phyloP scores from a whole-genome alignment of 1,284 basidiomycete species.

The Sporisorium iseilematis-ciliati region DNA sequence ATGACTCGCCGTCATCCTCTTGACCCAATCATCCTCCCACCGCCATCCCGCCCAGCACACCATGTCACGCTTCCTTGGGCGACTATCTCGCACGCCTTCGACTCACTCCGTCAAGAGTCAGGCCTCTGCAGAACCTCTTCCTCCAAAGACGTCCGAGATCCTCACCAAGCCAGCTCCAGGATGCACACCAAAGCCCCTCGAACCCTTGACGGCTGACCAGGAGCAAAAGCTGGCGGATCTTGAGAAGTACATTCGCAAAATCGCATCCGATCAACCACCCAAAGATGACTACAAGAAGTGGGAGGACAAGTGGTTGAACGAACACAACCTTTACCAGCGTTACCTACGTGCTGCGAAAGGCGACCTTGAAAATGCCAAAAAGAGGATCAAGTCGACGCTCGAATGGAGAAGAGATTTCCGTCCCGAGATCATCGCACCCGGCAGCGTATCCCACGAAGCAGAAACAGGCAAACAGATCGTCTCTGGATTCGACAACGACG shows the following conservation, averaged over 20 bases:
- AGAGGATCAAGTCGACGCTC: slow-evolving; percentile 61
- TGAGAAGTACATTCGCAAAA: slow-evolving; percentile 24
- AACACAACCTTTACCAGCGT: slow-evolving; percentile 54
- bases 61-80: slow-evolving; percentile 46
- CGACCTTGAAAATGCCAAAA: slow-evolving; percentile 63
- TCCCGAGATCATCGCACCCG: slow-evolving; percentile 65
- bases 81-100: slow-evolving; percentile 40
- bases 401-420: slow-evolving; percentile 64
- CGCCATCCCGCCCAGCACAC: slow-evolving; percentile 2
- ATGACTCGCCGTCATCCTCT: slow-evolving; percentile 7
- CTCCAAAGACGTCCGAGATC: slow-evolving; percentile 40
- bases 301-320: slow-evolving; percentile 55
- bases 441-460: slow-evolving; percentile 57
- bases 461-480: slow-evolving; percentile 66
- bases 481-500: slow-evolving; percentile 63
- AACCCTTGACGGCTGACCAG: slow-evolving; percentile 31
- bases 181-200: slow-evolving; percentile 19
- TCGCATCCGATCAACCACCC: slow-evolving; percentile 20
- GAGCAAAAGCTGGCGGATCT: slow-evolving; percentile 37
- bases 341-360: slow-evolving; percentile 64
- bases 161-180: slow-evolving; percentile 37
- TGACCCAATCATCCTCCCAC: not conserved
- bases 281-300: slow-evolving; percentile 49
- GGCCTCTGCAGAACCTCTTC: slow-evolving; percentile 25
- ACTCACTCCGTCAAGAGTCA: slow-evolving; percentile 30